Conservation (phyloP, 2,329 filamentous ascomycete genomes). For the Fusarium chlamydosporum region DNA sequence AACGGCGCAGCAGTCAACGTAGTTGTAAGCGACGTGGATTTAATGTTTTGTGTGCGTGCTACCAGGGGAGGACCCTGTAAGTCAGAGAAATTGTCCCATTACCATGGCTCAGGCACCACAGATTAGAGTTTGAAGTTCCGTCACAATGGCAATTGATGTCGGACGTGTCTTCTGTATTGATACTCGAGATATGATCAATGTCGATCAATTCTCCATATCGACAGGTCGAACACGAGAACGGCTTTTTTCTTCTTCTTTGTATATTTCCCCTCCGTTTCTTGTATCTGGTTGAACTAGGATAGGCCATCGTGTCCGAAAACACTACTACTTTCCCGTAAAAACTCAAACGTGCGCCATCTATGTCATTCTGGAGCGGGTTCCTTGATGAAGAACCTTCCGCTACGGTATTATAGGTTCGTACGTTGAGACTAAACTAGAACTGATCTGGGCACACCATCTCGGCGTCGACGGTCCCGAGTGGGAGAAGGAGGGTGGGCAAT, state of each 20-base stretch:
- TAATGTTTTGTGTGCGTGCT: slow-evolving; percentile 3
- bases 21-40: background rate
- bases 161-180: background rate
- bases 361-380: slow-evolving; percentile 7
- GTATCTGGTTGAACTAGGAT: background rate
- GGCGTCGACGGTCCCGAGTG: background rate
- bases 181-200: no score
- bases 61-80: background rate
- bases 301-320: background rate
- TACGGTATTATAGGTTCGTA: background rate
- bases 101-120: slow-evolving; percentile 21
- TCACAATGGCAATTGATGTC: background rate
- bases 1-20: background rate
- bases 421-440: slow-evolving; percentile 15
- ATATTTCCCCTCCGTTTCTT: background rate
- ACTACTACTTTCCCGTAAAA: slow-evolving; percentile 5
- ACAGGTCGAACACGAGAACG: background rate
- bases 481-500: slow-evolving; percentile 21
- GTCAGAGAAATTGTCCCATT: background rate
- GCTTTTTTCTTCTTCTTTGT: no score
- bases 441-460: slow-evolving; percentile 10
- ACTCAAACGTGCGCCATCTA: slow-evolving; percentile 6
- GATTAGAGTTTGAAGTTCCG: slow-evolving; percentile 1
- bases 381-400: slow-evolving; percentile 4
- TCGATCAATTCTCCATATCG: slow-evolving; percentile 5